These are phyloP conservation scores for Pisolithus albus DNA, from an alignment of 768 basidiomycete genomes.

Conservation along the genomic window DNA sequence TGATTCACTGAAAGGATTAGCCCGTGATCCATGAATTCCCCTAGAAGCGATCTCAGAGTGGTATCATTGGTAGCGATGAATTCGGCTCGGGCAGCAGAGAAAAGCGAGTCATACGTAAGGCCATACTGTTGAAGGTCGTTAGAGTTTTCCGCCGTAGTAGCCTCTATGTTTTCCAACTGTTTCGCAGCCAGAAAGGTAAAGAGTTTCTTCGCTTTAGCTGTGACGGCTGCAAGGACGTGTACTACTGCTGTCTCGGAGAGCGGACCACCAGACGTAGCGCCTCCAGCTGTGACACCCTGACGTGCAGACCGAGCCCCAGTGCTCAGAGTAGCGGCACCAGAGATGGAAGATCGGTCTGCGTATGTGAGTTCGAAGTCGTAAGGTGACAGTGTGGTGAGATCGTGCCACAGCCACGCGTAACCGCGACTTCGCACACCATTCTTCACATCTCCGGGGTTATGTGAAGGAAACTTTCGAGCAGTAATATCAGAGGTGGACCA, in stretches of 20 bases:
- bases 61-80: constrained; percentile 90
- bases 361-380: constrained; percentile 75
- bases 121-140: constrained; percentile 46
- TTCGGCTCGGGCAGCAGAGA: constrained; percentile 66
- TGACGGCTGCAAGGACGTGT: constrained; percentile 83
- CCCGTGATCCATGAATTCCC: constrained; percentile 89
- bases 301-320: constrained; percentile 22
- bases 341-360: constrained; percentile 57
- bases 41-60: constrained; percentile 70
- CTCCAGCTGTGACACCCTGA: constrained; percentile 24
- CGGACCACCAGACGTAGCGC: constrained; percentile 24
- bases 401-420: constrained; percentile 82
- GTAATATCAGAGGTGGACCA: constrained; percentile 68
- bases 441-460: constrained; percentile 6
- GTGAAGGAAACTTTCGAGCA: constrained; percentile 39
- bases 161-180: constrained; percentile 56
- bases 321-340: constrained; percentile 39
- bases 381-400: constrained; percentile 75
- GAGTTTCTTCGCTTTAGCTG: constrained; percentile 73
- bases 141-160: constrained; percentile 4
- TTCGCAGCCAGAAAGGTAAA: constrained; percentile 64
- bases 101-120: constrained; percentile 60
- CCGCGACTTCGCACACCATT: constrained; percentile 33
- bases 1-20: constrained; percentile 53
- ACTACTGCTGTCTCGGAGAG: constrained; percentile 73